These are phyloP conservation scores for Tetrapisispora nanseiensis DNA, from an alignment of 805 yeast species.

Conservation along the genomic window DNA sequence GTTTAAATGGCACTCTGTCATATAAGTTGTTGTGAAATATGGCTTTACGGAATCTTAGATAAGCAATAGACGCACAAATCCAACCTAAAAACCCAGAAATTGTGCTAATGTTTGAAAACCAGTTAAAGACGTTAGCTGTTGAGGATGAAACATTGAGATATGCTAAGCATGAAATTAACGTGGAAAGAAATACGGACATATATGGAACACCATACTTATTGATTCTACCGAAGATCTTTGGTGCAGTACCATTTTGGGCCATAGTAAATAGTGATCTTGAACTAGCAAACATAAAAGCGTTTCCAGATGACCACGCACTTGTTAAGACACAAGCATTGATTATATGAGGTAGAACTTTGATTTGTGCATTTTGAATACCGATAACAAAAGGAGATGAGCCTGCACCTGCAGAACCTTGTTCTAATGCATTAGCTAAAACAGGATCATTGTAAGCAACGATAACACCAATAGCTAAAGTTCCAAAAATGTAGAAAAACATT, in stretches of 20 bases:
- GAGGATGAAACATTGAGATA: constrained; percentile 46
- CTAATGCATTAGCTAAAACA: constrained; percentile 37
- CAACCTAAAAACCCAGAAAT: constrained; percentile 60
- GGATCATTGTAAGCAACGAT: constrained; percentile 47
- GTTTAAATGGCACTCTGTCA: constrained; percentile 49
- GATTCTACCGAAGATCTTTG: constrained; percentile 37
- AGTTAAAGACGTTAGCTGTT: constrained; percentile 45
- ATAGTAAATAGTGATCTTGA: constrained; percentile 38
- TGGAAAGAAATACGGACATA: constrained; percentile 20
- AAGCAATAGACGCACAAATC: constrained; percentile 44
- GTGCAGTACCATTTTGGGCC: constrained; percentile 44
- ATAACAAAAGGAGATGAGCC: constrained; percentile 59
- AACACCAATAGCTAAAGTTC: constrained; percentile 49
- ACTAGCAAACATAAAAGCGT: constrained; percentile 45
- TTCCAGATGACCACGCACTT: constrained; percentile 43
- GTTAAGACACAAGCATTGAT: constrained; percentile 53
- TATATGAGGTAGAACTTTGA: constrained; percentile 48
- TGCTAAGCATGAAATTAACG: constrained; percentile 35
- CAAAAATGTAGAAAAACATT: constrained; percentile 47
- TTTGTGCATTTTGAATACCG: constrained; percentile 55
- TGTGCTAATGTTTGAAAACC: constrained; percentile 58
- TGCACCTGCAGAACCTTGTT: constrained; percentile 46
- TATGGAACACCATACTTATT: constrained; percentile 50
- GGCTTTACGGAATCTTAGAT: constrained; percentile 58
- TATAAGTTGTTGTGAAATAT: constrained; percentile 40